Evolutionary conservation across 352 stramenopile species (phyloP), one percentile per base, ranked within the genome.

Genomic region (Phytophthora colocasiae): DNA sequence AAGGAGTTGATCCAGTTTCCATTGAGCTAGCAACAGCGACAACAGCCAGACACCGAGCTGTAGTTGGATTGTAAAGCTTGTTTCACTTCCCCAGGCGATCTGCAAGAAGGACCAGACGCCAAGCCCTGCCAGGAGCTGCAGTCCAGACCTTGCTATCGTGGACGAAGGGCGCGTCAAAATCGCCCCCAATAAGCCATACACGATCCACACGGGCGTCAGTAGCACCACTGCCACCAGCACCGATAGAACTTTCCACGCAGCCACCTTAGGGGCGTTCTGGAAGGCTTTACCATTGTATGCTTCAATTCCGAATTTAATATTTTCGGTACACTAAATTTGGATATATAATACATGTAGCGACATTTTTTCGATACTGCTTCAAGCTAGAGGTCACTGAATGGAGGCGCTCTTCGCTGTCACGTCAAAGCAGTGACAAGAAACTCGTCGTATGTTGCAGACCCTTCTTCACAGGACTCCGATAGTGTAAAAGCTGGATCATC

Each of bases 11-110:
- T 85, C 70, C 57, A 86, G 58, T 54, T 83, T 72, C 49, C 52
- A 75, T 61, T 89, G 80, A n/a, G 53, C 73, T 24, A 86, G 53
- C 32, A 89, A 51, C 45, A 89, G 61, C 24, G 66, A 66, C 6
- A 72, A 49, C 10, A 80, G 38, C 58, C 71, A 67, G 19, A 49
- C 61, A 3, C 7, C 32, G 11, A 71, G 12, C 12, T 8, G 12
- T 29, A 65, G 54, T 43, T 47, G 68, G 40, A 57, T 49, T 36
- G 45, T 46, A 14, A 61, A 8, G 11, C n/a, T 36, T 2, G 11
- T 24, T 6, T 15, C 24, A 2, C 32, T 29, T 36, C 32, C 34
- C 6, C 11, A 2, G 5, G 69, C 66, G 3, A 79, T 38, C 22
- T 83, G 67, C 1, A 62, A 45, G 1, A 50, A 22, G n/a, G 78